Percentiles rank a stretch among this genome's conserved stretches.
These are phyloP conservation scores for Aspergillus baeticus DNA, from an alignment of 495 filamentous ascomycete species.

Conservation along the genomic window DNA sequence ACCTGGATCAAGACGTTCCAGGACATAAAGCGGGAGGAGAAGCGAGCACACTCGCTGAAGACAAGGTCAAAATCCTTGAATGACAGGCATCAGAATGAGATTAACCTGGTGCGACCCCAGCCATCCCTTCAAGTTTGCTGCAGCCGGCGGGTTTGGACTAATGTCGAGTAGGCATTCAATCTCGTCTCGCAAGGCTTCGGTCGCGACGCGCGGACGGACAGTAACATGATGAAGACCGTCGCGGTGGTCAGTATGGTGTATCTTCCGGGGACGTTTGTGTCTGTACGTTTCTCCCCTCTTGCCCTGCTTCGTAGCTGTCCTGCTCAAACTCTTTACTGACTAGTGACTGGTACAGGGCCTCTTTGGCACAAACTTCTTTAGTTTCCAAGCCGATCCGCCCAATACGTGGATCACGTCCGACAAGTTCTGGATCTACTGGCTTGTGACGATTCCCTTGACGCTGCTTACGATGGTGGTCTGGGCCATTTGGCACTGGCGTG, in stretches of 20 bases:
- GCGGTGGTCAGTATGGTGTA: slow-evolving; percentile 35
- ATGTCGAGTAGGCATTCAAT: slow-evolving; percentile 21
- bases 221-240: slow-evolving; percentile 33
- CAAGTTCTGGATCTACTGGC: slow-evolving; percentile 37
- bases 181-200: slow-evolving; percentile 34
- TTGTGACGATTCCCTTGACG: slow-evolving; percentile 31
- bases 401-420: slow-evolving; percentile 16
- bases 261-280: slow-evolving; percentile 42
- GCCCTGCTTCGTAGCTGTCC: too few species aligned
- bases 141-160: slow-evolving; percentile 22
- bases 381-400: slow-evolving; percentile 15
- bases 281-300: slow-evolving; percentile 15
- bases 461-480: slow-evolving; percentile 23
- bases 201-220: slow-evolving; percentile 32
- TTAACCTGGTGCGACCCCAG: slow-evolving; percentile 31
- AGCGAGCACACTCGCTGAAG: slow-evolving; percentile 20
- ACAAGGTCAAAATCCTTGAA: slow-evolving; percentile 22
- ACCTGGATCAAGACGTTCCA: slow-evolving; percentile 18
- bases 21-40: slow-evolving; percentile 12
- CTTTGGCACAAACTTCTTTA: slow-evolving; percentile 38
- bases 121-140: slow-evolving; percentile 4
- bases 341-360: slow-evolving; percentile 19
- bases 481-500: slow-evolving; percentile 23
- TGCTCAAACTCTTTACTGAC: not conserved
- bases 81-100: slow-evolving; percentile 42